These are phyloP conservation scores for Akanthomyces muscarius DNA, from an alignment of 2,329 filamentous ascomycete species.

Conservation along the genomic window DNA sequence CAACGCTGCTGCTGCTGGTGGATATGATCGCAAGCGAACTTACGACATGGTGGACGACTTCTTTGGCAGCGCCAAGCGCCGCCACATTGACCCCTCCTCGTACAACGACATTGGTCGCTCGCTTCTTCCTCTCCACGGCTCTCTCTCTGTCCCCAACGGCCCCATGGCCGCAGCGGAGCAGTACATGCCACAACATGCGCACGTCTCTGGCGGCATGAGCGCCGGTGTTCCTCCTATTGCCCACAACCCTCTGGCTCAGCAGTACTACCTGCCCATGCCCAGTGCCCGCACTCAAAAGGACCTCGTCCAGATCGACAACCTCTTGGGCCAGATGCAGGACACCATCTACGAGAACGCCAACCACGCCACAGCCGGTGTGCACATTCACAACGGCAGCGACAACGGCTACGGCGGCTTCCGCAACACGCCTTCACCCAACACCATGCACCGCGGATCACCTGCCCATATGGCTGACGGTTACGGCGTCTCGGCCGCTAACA, in stretches of 20 bases:
- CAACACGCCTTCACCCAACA: constrained; percentile 51
- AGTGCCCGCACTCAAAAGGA: constrained; percentile 92
- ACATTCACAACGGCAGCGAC: constrained; percentile 63
- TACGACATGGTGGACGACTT: constrained; percentile 90
- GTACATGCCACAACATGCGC: constrained; percentile 45
- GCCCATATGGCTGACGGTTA: constrained; percentile 30
- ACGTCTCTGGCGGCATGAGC: constrained; percentile 45
- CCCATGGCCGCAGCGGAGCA: constrained; percentile 45
- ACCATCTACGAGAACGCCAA: constrained; percentile 93
- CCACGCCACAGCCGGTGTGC: constrained; percentile 74
- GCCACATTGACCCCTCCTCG: constrained; percentile 82
- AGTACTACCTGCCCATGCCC: constrained; percentile 81
- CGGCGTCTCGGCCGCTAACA: constrained; percentile 49
- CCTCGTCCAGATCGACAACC: constrained; percentile 86
- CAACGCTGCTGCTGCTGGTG: constrained; percentile 41
- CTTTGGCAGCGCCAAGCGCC: constrained; percentile 87
- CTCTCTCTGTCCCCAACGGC: constrained; percentile 58
- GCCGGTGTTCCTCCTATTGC: constrained; percentile 56
- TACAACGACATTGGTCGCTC: constrained; percentile 89
- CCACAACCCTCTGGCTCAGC: constrained; percentile 58
- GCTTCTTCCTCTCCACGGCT: constrained; percentile 73
- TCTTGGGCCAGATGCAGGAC: constrained; percentile 92
- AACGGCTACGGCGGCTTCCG: constrained; percentile 57
- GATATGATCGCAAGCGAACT: constrained; percentile 77
- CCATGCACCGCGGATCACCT: constrained; percentile 35